A percentile compares a stretch with the other conserved stretches of the same genome.
Evolutionary conservation across 1,284 basidiomycete species (phyloP).

Genomic region (Hortiboletus rubellus): DNA sequence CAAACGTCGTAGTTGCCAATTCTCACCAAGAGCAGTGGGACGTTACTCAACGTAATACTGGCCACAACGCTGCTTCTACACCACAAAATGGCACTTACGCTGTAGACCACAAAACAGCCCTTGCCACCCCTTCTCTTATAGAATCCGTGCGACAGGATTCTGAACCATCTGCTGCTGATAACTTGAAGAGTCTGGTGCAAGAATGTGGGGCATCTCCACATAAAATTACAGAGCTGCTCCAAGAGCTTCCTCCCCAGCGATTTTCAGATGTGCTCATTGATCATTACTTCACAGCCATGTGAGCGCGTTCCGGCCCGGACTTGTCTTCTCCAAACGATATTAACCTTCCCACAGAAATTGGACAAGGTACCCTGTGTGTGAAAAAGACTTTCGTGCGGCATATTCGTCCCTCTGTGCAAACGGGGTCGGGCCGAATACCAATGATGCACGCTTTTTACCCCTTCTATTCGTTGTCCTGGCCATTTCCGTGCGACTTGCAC

Average conservation of each 20-base stretch:
- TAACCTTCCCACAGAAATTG: constrained; percentile 65
- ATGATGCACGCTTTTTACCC: constrained; percentile 86
- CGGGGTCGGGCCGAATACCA: constrained; percentile 69
- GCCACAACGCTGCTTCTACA: constrained; percentile 6
- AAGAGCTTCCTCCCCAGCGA: constrained; percentile 79
- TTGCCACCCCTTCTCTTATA: constrained; percentile 37
- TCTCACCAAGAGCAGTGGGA: constrained; percentile 35
- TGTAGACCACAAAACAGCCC: constrained; percentile 28
- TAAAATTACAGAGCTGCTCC: constrained; percentile 85
- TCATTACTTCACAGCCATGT: constrained; percentile 78
- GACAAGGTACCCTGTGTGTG: constrained; percentile 92
- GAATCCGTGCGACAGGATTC: constrained; percentile 52
- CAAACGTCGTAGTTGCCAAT: constrained; percentile 54
- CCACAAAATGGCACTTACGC: constrained; percentile 28
- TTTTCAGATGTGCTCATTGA: constrained; percentile 74
- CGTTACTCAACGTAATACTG: constrained; percentile 11
- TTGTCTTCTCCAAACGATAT: constrained; percentile 1
- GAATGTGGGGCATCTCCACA: constrained; percentile 90
- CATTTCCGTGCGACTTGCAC: constrained; percentile 82
- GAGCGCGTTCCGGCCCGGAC: constrained; percentile 29
- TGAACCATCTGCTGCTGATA: constrained; percentile 74
- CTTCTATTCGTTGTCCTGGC: constrained; percentile 93
- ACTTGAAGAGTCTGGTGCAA: constrained; percentile 77
- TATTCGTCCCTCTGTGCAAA: constrained; percentile 81
- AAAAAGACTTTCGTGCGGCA: constrained; percentile 78